Base-by-base conservation (phyloP, 2,329 filamentous ascomycete genomes). In the Fusarium cyanostomum region DNA sequence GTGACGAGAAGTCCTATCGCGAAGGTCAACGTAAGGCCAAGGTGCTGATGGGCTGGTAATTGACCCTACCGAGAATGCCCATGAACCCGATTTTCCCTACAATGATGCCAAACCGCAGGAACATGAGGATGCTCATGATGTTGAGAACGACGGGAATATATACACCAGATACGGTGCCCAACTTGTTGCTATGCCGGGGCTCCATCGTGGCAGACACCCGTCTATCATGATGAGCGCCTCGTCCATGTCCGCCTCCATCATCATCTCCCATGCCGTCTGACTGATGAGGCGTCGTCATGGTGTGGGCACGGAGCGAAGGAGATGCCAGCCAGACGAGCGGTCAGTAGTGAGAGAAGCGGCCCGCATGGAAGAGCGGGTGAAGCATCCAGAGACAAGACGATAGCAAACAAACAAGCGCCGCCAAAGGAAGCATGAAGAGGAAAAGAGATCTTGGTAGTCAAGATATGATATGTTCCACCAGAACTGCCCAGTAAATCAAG, bases 131-230 rank as follows among this genome's bases (percentile, higher is more conserved):
- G 69, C 91, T 94, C 66, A 96, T 79, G 37, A 96, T 92, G 75
- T 95, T 96, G 66, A 96, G 81, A 60, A 89, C 94, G n/a, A 92
- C 92, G 2, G 92, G 92, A 13, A 96, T 90, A 74, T 93, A 96
- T 43, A 96, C 90, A 8, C 91, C 91, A 5, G 88, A 91, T 66
- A 92, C 87, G 8, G 87, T 89, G 33, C 91, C 91, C 55, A 96
- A 82, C 78, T 95, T 95, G 67, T 84, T 72, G 60, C 75, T 77
- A 68, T 77, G 80, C 56, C 62, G 74, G 28, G 67, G 69, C 26
- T 80, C 79, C 56, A 67, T 60, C 34, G 76, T 75, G 63, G 64
- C 53, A 34, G 67, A 62, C 15, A 64, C 16, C 34, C 53, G 51
- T 44, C 52, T 39, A 44, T 62, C 59, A 24, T 55, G 62, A 31